These are phyloP conservation scores for Ganoderma lingzhi DNA, from an alignment of 1,284 basidiomycete genomes.

Conservation along the genomic window DNA sequence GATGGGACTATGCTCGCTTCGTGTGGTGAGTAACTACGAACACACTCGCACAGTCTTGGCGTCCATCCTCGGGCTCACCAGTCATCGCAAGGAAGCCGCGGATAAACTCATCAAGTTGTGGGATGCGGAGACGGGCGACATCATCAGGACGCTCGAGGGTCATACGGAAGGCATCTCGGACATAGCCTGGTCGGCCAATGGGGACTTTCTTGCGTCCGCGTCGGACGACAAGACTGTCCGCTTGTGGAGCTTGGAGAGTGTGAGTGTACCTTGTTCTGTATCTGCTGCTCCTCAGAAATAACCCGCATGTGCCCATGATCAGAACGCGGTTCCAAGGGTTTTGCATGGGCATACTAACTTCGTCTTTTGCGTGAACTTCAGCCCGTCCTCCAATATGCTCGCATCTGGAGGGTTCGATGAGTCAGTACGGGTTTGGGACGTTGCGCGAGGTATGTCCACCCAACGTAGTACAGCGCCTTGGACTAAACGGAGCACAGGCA, in stretches of 20 bases:
- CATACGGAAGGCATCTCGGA: slow-evolving; percentile 89
- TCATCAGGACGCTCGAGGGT: slow-evolving; percentile 73
- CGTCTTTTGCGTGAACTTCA: slow-evolving; percentile 93
- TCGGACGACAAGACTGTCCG: slow-evolving; percentile 90
- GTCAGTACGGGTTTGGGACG: slow-evolving; percentile 95
- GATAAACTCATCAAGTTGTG: slow-evolving; percentile 85
- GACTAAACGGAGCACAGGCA: slow-evolving; percentile 55
- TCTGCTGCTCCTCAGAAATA: neutral
- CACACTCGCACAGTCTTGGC: slow-evolving; percentile 7
- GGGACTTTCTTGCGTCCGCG: slow-evolving; percentile 85
- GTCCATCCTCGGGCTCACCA: slow-evolving; percentile 23
- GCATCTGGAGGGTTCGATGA: slow-evolving; percentile 96
- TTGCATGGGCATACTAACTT: slow-evolving; percentile 91
- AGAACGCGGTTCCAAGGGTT: slow-evolving; percentile 69
- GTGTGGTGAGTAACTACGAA: slow-evolving; percentile 62
- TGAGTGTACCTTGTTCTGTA: neutral
- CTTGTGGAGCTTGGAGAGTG: slow-evolving; percentile 76
- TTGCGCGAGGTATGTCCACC: slow-evolving; percentile 74
- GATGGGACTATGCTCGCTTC: slow-evolving; percentile 79
- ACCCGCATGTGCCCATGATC: neutral
- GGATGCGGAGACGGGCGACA: slow-evolving; percentile 75
- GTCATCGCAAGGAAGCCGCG: slow-evolving; percentile 64
- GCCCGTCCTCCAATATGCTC: slow-evolving; percentile 87
- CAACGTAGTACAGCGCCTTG: neutral
- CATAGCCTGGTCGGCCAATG: slow-evolving; percentile 86